These are phyloP conservation scores for Chalciporus piperatoides DNA, from an alignment of 1,284 basidiomycete species.

Conservation along the genomic window DNA sequence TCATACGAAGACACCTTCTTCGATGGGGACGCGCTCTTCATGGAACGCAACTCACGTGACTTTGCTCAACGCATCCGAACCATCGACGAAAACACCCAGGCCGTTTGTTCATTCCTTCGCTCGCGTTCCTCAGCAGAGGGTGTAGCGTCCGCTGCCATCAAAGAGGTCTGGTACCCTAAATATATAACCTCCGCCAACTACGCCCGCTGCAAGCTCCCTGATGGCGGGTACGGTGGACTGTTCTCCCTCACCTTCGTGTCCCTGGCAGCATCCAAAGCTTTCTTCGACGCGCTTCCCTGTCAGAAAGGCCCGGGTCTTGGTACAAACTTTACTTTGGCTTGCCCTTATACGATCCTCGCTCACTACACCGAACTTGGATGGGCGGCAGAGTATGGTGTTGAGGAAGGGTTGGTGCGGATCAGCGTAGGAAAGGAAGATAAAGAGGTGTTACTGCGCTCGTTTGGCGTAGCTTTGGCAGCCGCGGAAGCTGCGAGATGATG, in stretches of 20 bases:
- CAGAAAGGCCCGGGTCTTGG: constrained; percentile 93
- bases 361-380: constrained; percentile 92
- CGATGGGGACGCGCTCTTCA: constrained; percentile 90
- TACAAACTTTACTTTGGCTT: constrained; percentile 94
- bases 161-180: constrained; percentile 88
- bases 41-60: constrained; percentile 97
- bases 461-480: constrained; percentile 64
- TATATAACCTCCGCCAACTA: constrained; percentile 77
- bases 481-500: constrained; percentile 46
- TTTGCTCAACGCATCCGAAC: constrained; percentile 73
- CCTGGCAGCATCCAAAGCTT: constrained; percentile 65
- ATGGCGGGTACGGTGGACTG: constrained; percentile 85
- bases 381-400: constrained; percentile 87
- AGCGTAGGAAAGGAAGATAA: constrained; percentile 88
- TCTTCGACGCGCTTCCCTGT: constrained; percentile 84
- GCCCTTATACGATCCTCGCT: constrained; percentile 91
- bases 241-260: constrained; percentile 89
- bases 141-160: constrained; percentile 47
- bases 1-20: constrained; percentile 88
- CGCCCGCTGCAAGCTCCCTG: constrained; percentile 52
- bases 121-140: constrained; percentile 49
- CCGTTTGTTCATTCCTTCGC: constrained; percentile 77
- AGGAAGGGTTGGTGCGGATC: constrained; percentile 80
- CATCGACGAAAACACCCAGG: constrained; percentile 84
- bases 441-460: constrained; percentile 57